phyloP scores from a whole-genome alignment of 2,329 filamentous ascomycete genomes.

The Fusarium concolor region DNA sequence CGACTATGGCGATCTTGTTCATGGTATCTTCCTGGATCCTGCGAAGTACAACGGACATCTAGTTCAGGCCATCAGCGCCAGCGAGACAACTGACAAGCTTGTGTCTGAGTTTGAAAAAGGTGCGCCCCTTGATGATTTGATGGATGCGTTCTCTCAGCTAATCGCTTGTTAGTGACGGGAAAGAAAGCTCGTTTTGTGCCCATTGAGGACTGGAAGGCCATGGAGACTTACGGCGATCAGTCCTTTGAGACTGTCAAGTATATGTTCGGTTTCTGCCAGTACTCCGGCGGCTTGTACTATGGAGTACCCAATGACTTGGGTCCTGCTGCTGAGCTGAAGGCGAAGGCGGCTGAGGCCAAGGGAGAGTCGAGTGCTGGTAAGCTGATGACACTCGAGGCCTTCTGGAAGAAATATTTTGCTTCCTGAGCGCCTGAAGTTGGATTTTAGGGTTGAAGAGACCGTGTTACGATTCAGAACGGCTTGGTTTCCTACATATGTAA shows the following conservation, averaged over 20 bases:
- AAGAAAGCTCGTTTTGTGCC: constrained; percentile 49
- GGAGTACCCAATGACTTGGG: constrained; percentile 44
- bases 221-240: constrained; percentile 49
- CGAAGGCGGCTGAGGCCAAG: constrained; percentile 45
- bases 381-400: constrained; percentile 44
- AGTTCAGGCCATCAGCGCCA: constrained; percentile 54
- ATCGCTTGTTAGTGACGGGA: constrained; percentile 44
- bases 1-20: constrained; percentile 60
- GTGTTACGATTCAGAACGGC: background rate
- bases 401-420: constrained; percentile 42
- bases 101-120: constrained; percentile 50
- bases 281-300: constrained; percentile 50
- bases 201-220: constrained; percentile 48
- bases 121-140: background rate
- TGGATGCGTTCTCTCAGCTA: background rate
- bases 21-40: constrained; percentile 57
- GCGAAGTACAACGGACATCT: constrained; percentile 51
- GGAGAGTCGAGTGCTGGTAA: constrained; percentile 35
- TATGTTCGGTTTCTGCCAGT: constrained; percentile 53
- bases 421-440: constrained; percentile 1
- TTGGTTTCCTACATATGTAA: background rate
- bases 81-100: constrained; percentile 47
- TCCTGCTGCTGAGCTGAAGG: constrained; percentile 46
- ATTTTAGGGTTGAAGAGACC: no score
- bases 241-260: constrained; percentile 53